Evolutionary conservation across 2,329 filamentous ascomycete species (phyloP), one percentile per base, ranked within the genome.

Genomic region (Chalara sp.): DNA sequence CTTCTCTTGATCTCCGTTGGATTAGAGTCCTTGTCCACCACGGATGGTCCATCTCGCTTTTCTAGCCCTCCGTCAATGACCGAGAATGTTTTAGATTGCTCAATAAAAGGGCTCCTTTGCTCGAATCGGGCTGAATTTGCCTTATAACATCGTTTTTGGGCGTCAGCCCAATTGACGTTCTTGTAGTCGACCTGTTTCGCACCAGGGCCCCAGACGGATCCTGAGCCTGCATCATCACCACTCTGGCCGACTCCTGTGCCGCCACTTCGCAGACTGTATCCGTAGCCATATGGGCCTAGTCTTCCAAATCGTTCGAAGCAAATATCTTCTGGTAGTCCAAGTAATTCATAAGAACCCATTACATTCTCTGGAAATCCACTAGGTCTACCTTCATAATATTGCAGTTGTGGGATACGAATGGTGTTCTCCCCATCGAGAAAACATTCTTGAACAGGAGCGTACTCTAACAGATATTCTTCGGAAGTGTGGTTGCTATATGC

Each of bases 271-370:
- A 78, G 73, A 32, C 86, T 88, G 67, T 97, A 97, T 6, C 92
- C 92, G 54, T 89, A 81, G 0, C 92, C 92, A 60, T 99, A 99
- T 0, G 92, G 87, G 0, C 89, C 91, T 32, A 93, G 80, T 56
- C 90, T 80, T 3, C 92, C 92, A 65, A 88, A 95, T 2, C 93
- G 80, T 59, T 99, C 93, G 64, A 96, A 96, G 70, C 93, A 99
- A 44, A 96, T 80, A 61, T 95, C 86, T 58, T 95, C 81, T 13
- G 86, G 81, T 35, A 97, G 72, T 0, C 83, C 85, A 10, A 97
- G 70, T 40, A 92, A 68, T 7, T 90, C 82, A 61, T 96, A 91
- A 0, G 89, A 95, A n/a, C 93, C 93, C 63, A 92, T 79, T 2
- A 88, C 80, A 52, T 89, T 80, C 46, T 93, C 81, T 0, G 93